Conservation (phyloP, 139 green algal species). For the Pseudopediastrum boryanum region DNA sequence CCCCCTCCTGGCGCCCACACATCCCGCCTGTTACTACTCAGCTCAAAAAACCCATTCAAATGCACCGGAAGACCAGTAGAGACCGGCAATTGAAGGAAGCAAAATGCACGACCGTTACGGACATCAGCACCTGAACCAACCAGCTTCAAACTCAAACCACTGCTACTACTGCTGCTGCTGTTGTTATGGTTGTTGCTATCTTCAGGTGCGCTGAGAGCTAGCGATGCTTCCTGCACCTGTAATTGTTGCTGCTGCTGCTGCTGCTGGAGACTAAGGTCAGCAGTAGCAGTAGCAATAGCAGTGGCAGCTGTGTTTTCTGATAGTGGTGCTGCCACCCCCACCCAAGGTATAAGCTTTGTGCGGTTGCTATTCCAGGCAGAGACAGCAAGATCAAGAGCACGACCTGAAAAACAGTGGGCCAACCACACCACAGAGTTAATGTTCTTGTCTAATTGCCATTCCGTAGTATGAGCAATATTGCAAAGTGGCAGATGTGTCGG, state of each 20-base stretch:
- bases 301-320: background rate
- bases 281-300: too few species aligned
- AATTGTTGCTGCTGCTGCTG: too few species aligned
- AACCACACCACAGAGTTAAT: too few species aligned
- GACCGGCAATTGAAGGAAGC: slow-evolving; percentile 83
- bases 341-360: slow-evolving; percentile 76
- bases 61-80: slow-evolving; percentile 71
- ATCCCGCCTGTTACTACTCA: slow-evolving; percentile 75
- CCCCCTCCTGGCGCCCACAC: slow-evolving; percentile 73
- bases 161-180: background rate
- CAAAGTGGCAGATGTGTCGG: too few species aligned
- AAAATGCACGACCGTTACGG: slow-evolving; percentile 71
- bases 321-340: slow-evolving; percentile 67
- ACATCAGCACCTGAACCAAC: slow-evolving; percentile 3
- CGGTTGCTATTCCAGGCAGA: slow-evolving; percentile 15
- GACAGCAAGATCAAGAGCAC: too few species aligned
- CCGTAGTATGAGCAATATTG: too few species aligned
- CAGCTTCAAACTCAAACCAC: background rate
- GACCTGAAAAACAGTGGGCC: too few species aligned
- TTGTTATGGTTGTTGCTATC: too few species aligned
- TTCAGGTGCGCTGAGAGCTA: too few species aligned
- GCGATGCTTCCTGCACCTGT: too few species aligned
- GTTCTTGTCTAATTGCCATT: too few species aligned
- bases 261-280: too few species aligned
- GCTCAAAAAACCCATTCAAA: slow-evolving; percentile 87